Evolutionary conservation across 2,329 filamentous ascomycete species (phyloP), one percentile per base, ranked within the genome.

Genomic region (Paraphaeosphaeria minitans): DNA sequence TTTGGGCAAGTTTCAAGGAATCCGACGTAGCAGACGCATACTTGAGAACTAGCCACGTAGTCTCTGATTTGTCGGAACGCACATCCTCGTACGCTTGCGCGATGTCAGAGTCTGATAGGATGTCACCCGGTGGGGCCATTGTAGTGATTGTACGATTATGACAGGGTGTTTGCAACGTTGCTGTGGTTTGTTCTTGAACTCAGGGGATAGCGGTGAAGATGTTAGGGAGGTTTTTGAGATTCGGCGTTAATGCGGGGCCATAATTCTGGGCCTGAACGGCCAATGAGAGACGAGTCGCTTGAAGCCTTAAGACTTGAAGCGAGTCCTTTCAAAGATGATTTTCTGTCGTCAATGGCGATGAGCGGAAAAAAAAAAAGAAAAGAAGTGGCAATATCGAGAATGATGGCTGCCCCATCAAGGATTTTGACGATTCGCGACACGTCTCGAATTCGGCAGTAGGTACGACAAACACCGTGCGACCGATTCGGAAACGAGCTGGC

Each of bases 21-120:
- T 86, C 84, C 61, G 85, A 85, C 33, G 79, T 80, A 24, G 82
- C 77, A 2, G 79, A 77, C 12, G 83, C 81, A 77, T 89, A 85
- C 65, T 86, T 87, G 66, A 90, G 81, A 57, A 90, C 81, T 22
- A 90, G 82, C 87, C 87, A 90, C 78, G 87, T 89, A 62, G 82
- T 85, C 57, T 80, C 76, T 60, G 88, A 83, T 75, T 88, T 89
- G 82, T 90, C 87, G 65, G 82, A 85, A 60, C 87, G 87, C 57
- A 90, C 87, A 60, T 85, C 84, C 29, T 89, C 85, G 81, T 89
- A 90, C 64, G 87, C 88, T 54, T 83, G 80, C 56, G 82, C 78
- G 68, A 90, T 84, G 46, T 88, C 87, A 72, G 86, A 81, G 51
- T 75, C 72, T 27, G 65, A 72, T 9, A 74, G 66, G 49, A 75